A percentile compares a stretch with the other conserved stretches of the same genome.
phyloP scores from a whole-genome alignment of 2,329 filamentous ascomycete species.

The Scolecobasidium constrictum region DNA sequence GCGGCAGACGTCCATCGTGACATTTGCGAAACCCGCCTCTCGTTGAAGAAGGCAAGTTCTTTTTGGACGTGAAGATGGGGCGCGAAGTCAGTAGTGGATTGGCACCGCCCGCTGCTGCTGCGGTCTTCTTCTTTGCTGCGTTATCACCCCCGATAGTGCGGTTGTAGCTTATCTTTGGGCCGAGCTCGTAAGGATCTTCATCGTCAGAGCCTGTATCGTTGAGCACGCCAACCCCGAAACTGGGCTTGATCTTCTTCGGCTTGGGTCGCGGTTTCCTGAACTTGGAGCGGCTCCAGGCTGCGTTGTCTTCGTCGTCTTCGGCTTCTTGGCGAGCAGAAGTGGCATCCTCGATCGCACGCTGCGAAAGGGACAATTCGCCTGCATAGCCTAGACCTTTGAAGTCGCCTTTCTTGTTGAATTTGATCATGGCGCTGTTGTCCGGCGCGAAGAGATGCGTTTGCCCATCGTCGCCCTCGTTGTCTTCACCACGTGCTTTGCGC shows the following conservation, averaged over 20 bases:
- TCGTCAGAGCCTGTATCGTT: conserved; percentile 94
- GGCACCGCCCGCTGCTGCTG: conserved; percentile 33
- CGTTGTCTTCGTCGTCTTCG: conserved; percentile 21
- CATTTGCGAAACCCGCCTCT: conserved; percentile 54
- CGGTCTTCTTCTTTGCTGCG: conserved; percentile 53
- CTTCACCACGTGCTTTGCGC: conserved; percentile 59
- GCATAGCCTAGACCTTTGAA: conserved; percentile 60
- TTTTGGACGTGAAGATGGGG: conserved; percentile 68
- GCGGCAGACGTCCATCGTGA: conserved; percentile 68
- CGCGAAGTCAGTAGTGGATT: conserved; percentile 57
- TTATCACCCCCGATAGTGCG: conserved; percentile 71
- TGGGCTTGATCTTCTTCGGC: conserved; percentile 48
- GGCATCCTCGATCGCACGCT: conserved; percentile 13
- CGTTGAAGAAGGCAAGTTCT: conserved; percentile 23
- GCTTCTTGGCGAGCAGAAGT: conserved; percentile 22
- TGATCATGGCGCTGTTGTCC: conserved; percentile 61
- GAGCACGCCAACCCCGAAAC: conserved; percentile 77
- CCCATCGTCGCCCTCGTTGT: conserved; percentile 30
- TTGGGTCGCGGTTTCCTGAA: conserved; percentile 22
- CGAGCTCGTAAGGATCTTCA: conserved; percentile 87
- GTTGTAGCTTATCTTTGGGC: conserved; percentile 82
- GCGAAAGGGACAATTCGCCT: conserved; percentile 26
- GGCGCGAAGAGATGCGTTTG: conserved; percentile 72
- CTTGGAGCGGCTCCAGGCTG: conserved; percentile 14
- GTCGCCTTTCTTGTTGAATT: conserved; percentile 54